A percentile compares a stretch with the other conserved stretches of the same genome.
Conservation (phyloP, 2,329 filamentous ascomycete species). For the Sporothrix curviconia region DNA sequence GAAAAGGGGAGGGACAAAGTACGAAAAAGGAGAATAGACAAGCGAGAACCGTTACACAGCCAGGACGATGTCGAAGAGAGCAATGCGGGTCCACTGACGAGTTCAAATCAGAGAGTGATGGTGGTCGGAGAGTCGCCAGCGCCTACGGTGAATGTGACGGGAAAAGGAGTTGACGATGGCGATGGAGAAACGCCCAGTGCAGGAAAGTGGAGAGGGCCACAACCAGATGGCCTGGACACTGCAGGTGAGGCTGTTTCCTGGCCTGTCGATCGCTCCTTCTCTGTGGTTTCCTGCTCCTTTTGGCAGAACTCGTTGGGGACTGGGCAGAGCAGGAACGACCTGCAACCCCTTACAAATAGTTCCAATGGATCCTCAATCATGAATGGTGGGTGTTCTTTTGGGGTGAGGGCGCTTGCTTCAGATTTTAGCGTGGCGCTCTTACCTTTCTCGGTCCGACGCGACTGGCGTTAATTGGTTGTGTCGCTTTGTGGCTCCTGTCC, state of each 20-base stretch:
- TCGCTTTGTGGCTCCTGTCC: not conserved
- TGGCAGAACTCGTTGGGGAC: too few relatives aligned
- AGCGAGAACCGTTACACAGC: constrained; percentile 16
- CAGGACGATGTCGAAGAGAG: constrained; percentile 3
- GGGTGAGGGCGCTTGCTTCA: constrained; percentile 6
- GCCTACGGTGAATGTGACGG: not conserved
- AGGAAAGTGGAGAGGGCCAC: not conserved
- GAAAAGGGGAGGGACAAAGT: not conserved
- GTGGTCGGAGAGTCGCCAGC: not conserved
- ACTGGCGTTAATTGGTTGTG: not conserved
- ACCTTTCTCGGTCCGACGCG: not conserved
- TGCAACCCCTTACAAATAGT: not conserved
- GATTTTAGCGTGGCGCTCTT: constrained; percentile 11
- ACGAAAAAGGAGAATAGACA: not conserved
- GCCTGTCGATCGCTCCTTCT: not conserved
- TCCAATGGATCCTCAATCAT: not conserved
- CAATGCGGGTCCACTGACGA: constrained; percentile 7
- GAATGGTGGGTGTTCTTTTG: not conserved
- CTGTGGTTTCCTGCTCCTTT: not conserved
- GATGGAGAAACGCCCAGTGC: constrained; percentile 2
- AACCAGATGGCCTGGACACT: not conserved
- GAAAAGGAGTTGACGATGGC: not conserved
- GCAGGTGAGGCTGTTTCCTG: constrained; percentile 1
- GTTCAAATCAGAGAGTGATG: not conserved
- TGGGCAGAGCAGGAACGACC: not conserved